Percentiles rank a stretch among this genome's conserved stretches.
Evolutionary conservation across 495 filamentous ascomycete species (phyloP).

Genomic region (Xylaria nigripes): DNA sequence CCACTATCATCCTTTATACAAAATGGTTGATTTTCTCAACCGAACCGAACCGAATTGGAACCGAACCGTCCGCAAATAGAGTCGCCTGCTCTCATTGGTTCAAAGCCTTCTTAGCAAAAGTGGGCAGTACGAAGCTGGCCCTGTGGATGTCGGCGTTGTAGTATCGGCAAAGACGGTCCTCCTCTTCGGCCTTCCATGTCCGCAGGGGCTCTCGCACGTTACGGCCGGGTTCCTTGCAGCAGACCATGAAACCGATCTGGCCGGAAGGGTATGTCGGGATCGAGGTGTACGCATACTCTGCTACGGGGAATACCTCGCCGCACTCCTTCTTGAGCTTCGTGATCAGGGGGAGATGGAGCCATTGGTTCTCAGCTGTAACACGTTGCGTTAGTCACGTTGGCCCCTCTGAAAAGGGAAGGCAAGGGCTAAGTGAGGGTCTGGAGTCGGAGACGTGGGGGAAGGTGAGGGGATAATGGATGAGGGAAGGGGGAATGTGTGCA

Average conservation of each 20-base stretch:
- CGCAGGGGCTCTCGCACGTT: slow-evolving; percentile 80
- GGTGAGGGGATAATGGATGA: not conserved
- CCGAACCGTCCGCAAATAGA: no score
- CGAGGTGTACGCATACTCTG: slow-evolving; percentile 98
- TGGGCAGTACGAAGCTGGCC: slow-evolving; percentile 87
- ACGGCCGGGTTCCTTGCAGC: slow-evolving; percentile 81
- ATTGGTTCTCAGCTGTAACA: slow-evolving; percentile 88
- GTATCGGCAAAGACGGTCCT: slow-evolving; percentile 85
- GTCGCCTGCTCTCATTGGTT: slow-evolving; percentile 27
- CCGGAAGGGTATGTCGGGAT: slow-evolving; percentile 99
- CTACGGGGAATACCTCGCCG: slow-evolving; percentile 92
- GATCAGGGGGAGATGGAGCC: slow-evolving; percentile 92
- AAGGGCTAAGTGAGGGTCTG: not conserved
- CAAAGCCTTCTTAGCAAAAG: slow-evolving; percentile 77
- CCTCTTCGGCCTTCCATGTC: slow-evolving; percentile 72
- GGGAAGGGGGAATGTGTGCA: not conserved
- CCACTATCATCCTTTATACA: no score
- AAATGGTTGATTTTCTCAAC: no score
- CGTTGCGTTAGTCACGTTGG: not conserved
- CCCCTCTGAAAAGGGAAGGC: not conserved
- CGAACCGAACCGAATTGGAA: no score
- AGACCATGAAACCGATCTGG: slow-evolving; percentile 99
- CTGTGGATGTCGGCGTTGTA: slow-evolving; percentile 94
- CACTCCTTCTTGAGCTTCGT: slow-evolving; percentile 88
- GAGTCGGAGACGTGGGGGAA: not conserved